These are phyloP conservation scores for Candida mattraensis DNA, from an alignment of 805 yeast species.

Conservation along the genomic window DNA sequence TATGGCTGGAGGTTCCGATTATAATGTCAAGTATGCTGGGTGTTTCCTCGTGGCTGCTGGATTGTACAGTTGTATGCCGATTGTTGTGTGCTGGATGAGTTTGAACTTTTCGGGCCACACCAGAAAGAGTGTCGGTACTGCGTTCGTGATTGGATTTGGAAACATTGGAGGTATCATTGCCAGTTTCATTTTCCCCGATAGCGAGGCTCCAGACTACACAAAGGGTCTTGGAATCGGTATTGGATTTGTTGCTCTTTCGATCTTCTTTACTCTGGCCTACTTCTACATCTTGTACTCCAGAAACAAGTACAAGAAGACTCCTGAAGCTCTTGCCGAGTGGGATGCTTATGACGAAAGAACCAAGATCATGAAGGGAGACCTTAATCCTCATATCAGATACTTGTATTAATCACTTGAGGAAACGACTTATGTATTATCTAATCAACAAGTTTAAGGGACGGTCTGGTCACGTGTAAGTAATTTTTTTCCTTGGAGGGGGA, in stretches of 20 bases:
- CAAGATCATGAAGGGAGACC: conserved; percentile 35
- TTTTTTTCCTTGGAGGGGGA: conserved; percentile 3
- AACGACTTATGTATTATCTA: neutral
- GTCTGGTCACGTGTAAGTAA: too few relatives aligned
- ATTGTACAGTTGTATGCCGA: conserved; percentile 64
- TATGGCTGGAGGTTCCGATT: conserved; percentile 40
- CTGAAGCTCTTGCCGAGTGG: conserved; percentile 32
- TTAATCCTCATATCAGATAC: conserved; percentile 47
- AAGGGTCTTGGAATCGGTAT: conserved; percentile 55
- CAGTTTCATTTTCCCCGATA: conserved; percentile 52
- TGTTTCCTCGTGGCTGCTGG: conserved; percentile 62
- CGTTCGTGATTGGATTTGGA: conserved; percentile 66
- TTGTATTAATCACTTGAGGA: conserved; percentile 34
- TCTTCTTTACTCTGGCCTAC: conserved; percentile 35
- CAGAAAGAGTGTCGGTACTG: conserved; percentile 50
- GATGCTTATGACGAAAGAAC: conserved; percentile 26
- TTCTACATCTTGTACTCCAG: conserved; percentile 32
- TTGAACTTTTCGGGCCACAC: conserved; percentile 64
- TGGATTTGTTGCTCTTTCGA: conserved; percentile 45
- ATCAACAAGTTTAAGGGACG: too few relatives aligned
- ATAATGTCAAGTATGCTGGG: conserved; percentile 56
- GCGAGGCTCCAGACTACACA: conserved; percentile 58
- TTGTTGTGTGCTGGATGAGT: conserved; percentile 66
- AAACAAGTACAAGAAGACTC: conserved; percentile 38
- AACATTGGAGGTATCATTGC: conserved; percentile 73